phyloP scores from a whole-genome alignment of 2,329 filamentous ascomycete species.

The Paraphoma chrysanthemicola region DNA sequence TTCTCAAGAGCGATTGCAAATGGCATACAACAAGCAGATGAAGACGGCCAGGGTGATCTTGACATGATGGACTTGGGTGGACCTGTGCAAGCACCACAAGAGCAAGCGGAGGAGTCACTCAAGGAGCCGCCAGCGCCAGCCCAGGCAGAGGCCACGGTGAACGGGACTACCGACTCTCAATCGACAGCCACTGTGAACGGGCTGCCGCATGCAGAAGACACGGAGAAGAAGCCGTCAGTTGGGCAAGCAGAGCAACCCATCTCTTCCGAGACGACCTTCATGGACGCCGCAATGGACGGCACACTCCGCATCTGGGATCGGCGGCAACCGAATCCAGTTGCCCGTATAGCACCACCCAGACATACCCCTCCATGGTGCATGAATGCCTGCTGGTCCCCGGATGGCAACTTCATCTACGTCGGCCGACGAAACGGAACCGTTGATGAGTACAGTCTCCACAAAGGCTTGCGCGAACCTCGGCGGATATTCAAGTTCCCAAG shows the following conservation, averaged over 20 bases:
- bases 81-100: slow-evolving; percentile 50
- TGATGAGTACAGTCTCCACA: slow-evolving; percentile 90
- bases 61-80: slow-evolving; percentile 56
- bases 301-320: slow-evolving; percentile 93
- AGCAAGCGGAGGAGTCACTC: slow-evolving; percentile 19
- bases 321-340: slow-evolving; percentile 76
- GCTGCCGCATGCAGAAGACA: slow-evolving; percentile 60
- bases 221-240: slow-evolving; percentile 24
- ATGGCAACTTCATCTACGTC: slow-evolving; percentile 94
- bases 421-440: slow-evolving; percentile 91
- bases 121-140: slow-evolving; percentile 27
- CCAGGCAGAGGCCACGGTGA: slow-evolving; percentile 20
- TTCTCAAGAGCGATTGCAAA: slow-evolving; percentile 76
- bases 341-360: slow-evolving; percentile 75
- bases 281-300: slow-evolving; percentile 88
- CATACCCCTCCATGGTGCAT: slow-evolving; percentile 95
- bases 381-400: slow-evolving; percentile 93
- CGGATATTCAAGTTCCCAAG: slow-evolving; percentile 86
- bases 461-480: slow-evolving; percentile 75
- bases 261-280: slow-evolving; percentile 78
- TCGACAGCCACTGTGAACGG: slow-evolving; percentile 50
- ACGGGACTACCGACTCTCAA: slow-evolving; percentile 28
- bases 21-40: slow-evolving; percentile 53
- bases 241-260: slow-evolving; percentile 50
- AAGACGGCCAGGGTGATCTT: slow-evolving; percentile 50